Evolutionary conservation across 805 yeast species (phyloP).

Genomic region (Candida suzukii): DNA sequence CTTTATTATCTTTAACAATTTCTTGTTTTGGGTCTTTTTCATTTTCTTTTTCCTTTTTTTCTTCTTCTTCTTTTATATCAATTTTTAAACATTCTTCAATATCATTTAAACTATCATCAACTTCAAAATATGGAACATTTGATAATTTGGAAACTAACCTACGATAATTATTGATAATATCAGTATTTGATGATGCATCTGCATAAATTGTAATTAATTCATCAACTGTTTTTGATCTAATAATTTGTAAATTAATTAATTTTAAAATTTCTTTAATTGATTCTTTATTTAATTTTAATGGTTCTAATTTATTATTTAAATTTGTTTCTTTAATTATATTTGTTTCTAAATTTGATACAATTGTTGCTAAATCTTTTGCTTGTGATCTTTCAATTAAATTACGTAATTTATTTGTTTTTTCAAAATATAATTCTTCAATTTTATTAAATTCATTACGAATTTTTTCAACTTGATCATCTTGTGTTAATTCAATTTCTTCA

Average conservation of each 20-base stretch:
- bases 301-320: constrained; percentile 10
- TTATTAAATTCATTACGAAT: constrained; percentile 10
- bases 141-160: constrained; percentile 63
- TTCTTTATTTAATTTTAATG: constrained; percentile 16
- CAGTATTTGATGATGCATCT: constrained; percentile 36
- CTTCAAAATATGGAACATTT: constrained; percentile 58
- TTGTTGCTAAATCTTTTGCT: constrained; percentile 36
- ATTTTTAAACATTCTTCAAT: constrained; percentile 30
- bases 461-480: constrained; percentile 1
- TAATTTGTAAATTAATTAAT: constrained; percentile 46
- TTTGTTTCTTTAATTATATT: constrained; percentile 12
- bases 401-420: constrained; percentile 13
- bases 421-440: constrained; percentile 11
- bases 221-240: constrained; percentile 47
- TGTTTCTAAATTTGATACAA: constrained; percentile 31
- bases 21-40: no score
- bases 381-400: constrained; percentile 33
- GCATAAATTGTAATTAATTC: constrained; percentile 30
- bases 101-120: constrained; percentile 60
- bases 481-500: constrained; percentile 1
- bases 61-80: constrained; percentile 6
- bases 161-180: constrained; percentile 59
- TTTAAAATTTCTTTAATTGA: constrained; percentile 26
- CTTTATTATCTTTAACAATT: no score
- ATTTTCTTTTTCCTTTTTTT: no score